Percentiles rank a stretch among this genome's conserved stretches.
phyloP scores from a whole-genome alignment of 1,284 basidiomycete genomes.

The Cryptococcus sp. region DNA sequence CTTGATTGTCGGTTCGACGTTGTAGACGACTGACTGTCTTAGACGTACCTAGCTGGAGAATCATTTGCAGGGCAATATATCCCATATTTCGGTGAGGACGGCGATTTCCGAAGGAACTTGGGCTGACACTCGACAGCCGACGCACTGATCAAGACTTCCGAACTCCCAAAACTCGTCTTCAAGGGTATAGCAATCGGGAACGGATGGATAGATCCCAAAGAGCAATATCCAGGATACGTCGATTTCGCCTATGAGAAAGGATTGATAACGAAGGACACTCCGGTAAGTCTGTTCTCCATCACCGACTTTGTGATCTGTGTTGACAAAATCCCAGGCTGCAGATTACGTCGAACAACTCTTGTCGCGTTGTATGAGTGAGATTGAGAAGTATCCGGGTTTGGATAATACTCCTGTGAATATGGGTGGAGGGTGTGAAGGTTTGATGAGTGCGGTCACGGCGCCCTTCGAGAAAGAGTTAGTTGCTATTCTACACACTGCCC shows the following conservation, averaged over 20 bases:
- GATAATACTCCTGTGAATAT: constrained; percentile 58
- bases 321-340: constrained; percentile 59
- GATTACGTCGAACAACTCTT: constrained; percentile 60
- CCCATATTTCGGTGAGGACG: constrained; percentile 76
- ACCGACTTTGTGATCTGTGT: too few relatives aligned
- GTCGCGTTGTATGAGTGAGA: constrained; percentile 59
- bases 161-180: constrained; percentile 54
- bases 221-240: constrained; percentile 85
- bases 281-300: constrained; percentile 52
- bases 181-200: constrained; percentile 89
- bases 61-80: constrained; percentile 99
- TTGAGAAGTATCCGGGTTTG: constrained; percentile 52
- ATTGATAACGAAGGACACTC: constrained; percentile 67
- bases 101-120: not conserved
- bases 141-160: constrained; percentile 65
- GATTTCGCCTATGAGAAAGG: constrained; percentile 80
- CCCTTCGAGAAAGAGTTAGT: constrained; percentile 58
- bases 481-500: not conserved
- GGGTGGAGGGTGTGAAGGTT: constrained; percentile 57
- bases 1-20: not conserved
- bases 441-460: constrained; percentile 61
- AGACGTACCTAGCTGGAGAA: constrained; percentile 91
- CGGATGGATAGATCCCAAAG: constrained; percentile 88
- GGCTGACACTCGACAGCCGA: too few relatives aligned
- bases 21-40: not conserved